These are phyloP conservation scores for Moesziomyces aphidis DNA, from an alignment of 1,284 basidiomycete species.

Conservation along the genomic window DNA sequence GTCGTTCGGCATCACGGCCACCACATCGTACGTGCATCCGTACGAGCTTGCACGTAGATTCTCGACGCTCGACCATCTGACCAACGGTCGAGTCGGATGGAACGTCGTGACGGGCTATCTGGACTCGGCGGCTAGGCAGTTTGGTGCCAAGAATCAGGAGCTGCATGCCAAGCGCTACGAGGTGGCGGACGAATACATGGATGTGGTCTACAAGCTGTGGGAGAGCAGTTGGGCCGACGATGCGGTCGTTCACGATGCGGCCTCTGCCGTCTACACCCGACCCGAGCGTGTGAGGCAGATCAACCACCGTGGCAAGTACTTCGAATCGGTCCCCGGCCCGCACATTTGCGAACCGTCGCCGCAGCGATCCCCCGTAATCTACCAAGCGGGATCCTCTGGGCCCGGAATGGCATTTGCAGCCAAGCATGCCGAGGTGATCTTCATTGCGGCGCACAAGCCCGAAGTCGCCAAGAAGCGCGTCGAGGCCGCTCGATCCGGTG, in stretches of 20 bases:
- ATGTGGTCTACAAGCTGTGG: constrained; percentile 69
- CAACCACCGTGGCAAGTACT: constrained; percentile 66
- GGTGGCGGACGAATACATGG: constrained; percentile 62
- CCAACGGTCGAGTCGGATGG: constrained; percentile 68
- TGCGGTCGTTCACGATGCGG: constrained; percentile 56
- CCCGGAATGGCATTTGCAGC: constrained; percentile 66
- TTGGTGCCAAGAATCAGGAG: constrained; percentile 58
- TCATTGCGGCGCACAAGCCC: constrained; percentile 64
- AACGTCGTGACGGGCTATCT: constrained; percentile 68
- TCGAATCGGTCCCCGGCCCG: constrained; percentile 61
- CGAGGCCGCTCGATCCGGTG: constrained; percentile 49
- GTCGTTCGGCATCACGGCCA: constrained; percentile 63
- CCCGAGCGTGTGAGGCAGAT: constrained; percentile 64
- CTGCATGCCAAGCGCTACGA: constrained; percentile 60
- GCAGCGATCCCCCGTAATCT: constrained; percentile 67
- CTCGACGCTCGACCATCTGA: constrained; percentile 68
- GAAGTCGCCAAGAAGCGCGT: constrained; percentile 61
- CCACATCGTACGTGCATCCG: constrained; percentile 65
- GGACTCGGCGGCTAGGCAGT: constrained; percentile 65
- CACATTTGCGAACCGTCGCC: constrained; percentile 67
- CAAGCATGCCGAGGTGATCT: constrained; percentile 68
- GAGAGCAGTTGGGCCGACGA: constrained; percentile 68
- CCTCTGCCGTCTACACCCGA: constrained; percentile 50
- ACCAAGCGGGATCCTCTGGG: constrained; percentile 66
- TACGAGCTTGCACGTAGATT: constrained; percentile 67